A percentile compares a stretch with the other conserved stretches of the same genome.
Evolutionary conservation across 2,329 filamentous ascomycete species (phyloP).

Genomic region (Fusarium anthophilum): DNA sequence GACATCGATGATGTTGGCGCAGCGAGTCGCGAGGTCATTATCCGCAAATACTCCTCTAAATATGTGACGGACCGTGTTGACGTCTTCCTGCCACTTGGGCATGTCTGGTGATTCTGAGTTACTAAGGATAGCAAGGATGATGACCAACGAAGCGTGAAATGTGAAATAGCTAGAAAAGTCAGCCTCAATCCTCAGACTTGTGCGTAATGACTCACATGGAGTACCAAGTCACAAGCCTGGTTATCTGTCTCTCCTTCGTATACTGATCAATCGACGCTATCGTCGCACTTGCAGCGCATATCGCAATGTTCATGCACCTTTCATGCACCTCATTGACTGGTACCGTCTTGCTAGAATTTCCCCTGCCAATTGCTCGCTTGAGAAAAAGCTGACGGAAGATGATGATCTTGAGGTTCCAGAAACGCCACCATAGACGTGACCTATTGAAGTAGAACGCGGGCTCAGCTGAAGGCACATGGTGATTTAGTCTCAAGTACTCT

Average conservation of each 20-base stretch:
- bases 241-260: background rate
- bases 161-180: background rate
- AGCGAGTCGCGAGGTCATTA: background rate
- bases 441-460: background rate
- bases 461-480: background rate
- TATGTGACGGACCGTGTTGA: background rate
- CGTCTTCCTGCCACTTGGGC: background rate
- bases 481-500: background rate
- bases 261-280: background rate
- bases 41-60: background rate
- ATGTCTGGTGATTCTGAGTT: background rate
- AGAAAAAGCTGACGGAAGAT: background rate
- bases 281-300: background rate
- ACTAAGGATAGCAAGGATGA: background rate
- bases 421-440: background rate
- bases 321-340: background rate
- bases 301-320: background rate
- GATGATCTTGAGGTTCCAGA: background rate
- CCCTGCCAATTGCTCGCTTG: background rate
- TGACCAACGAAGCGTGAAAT: background rate
- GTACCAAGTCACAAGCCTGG: background rate
- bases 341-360: accelerated
- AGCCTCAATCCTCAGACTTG: background rate
- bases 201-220: background rate
- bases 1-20: background rate